Evolutionary conservation across 1,139 yeast species (phyloP), one percentile per base, ranked within the genome.

Genomic region (Candida mesenterica): DNA sequence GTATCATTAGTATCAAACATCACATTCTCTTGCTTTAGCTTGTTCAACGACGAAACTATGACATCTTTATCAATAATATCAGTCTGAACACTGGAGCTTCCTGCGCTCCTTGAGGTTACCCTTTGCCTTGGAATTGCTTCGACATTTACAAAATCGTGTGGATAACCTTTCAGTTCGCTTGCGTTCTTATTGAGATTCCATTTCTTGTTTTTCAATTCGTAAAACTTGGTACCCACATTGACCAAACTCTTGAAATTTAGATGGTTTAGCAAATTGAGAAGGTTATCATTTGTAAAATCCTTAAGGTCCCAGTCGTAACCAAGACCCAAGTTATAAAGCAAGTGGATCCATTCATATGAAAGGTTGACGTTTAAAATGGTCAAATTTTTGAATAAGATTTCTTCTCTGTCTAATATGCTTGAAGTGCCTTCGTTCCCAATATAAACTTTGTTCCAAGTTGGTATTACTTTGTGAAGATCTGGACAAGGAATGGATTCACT

Each of bases 401-500:
- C 75, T 31, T 52, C 55, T 8, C 45, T 46, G 6, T 34, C 37
- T 4, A 30, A 20, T 7, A 26, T 24, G 5, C 31, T 38, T 23
- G 33, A 25, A 12, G 37, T 34, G 5, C 28, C 31, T 23, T 55
- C 59, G 32, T 50, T 48, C 2, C 74, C 72, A 22, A 70, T 52
- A 36, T 65, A 64, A 0, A 68, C 34, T 39, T 68, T 69, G 43
- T 67, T 62, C 74, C 74, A 70, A 4, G 45, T 45, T 10, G 53
- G 50, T 2, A 62, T 39, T 13, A 48, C 48, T 36, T 59, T 59
- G 28, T 48, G 45, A 4, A 68, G 46, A 13, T 61, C 62, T 1
- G 73, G 65, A 37, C 72, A 66, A 1, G 75, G 75, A 7, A 69
- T 66, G 9, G 70, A 65, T 42, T 70, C 76, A 31, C 69, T 59